Base-by-base conservation (phyloP, 2,329 filamentous ascomycete species). In the Talaromyces piceae region DNA sequence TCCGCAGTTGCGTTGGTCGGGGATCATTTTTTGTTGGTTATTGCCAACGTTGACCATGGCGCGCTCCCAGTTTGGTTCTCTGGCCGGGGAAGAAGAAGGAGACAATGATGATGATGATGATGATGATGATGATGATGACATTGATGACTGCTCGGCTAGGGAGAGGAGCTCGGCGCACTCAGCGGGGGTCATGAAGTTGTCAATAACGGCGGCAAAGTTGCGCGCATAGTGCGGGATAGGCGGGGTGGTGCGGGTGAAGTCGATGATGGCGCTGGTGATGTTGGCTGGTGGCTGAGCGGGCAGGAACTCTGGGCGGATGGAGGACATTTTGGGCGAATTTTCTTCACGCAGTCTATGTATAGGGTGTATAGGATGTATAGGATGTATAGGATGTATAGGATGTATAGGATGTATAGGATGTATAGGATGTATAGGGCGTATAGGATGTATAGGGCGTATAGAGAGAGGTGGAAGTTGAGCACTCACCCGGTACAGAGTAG, bases 21-120 rank as follows among this genome's bases (percentile, higher is more conserved):
- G 72, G 3, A 75, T 68, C 39, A 82, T 65, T 2, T 73, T 67
- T 67, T 91, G 83, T 51, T 64, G 71, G 3, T 86, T 85, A 4
- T 66, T 66, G 4, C 86, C 86, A 22, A 81, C 65, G 62, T 86
- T 86, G 52, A 91, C 75, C 65, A 88, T 75, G 0, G 87, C 88
- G 2, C 81, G 79, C 46, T 76, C 73, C 88, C 87, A 91, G 1
- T 72, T 66, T 53, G 60, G 69, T 3, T 47, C 44, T 5, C n/a
- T n/a, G n/a, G n/a, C n/a, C n/a, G n/a, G n/a, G n/a, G n/a, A n/a
- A n/a, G n/a, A n/a, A n/a, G n/a, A n/a, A n/a, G n/a, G n/a, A n/a
- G n/a, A n/a, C n/a, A n/a, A n/a, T n/a, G n/a, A n/a, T n/a, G n/a
- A n/a, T n/a, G n/a, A n/a, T n/a, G n/a, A n/a, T n/a, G n/a, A n/a